Base-by-base conservation (phyloP, 257 asterid species). In the Plantago ovata region DNA sequence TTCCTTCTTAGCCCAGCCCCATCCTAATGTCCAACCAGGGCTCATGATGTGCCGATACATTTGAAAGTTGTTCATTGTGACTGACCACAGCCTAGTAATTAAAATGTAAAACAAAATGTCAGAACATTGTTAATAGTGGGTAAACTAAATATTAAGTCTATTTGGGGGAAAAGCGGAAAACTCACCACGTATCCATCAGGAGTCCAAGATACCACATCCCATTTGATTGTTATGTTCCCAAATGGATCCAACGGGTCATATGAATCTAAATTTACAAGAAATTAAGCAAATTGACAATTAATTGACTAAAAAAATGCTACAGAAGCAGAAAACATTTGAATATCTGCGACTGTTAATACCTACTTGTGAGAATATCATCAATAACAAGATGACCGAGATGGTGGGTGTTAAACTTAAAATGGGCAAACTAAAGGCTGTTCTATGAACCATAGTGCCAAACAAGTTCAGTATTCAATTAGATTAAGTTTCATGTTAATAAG, bases 1-100 rank as follows among this genome's bases (percentile, higher is more conserved):
- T 64, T 87, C 94, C 70, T 82, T 84, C 77, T 82, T 87, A 43
- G 88, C 78, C 95, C 95, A 87, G 19, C 76, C 73, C 94, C 95
- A 87, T 16, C 79, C 67, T 59, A 87, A 48, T 36, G 84, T 84
- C 95, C 95, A 87, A 0, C 94, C 94, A 0, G 94, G 95, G 66
- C 79, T 80, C 77, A 77, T 80, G 18, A 78, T 83, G 65, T 80
- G 86, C 14, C 89, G 86, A 56, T 82, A 85, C 80, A 76, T 72
- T 82, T 85, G 94, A 15, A 78, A 84, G 76, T 87, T 84, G 85
- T 70, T 74, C 84, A 84, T 87, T 15, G 82, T 72, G 65, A n/a
- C n/a, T n/a, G n/a, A 87, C 95, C 4, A 77, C 59, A 18, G 94
- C 94, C 95, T 87, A 45, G 23, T 4, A 13, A 56, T 14, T 10